These are phyloP conservation scores for Cercospora nicotianae DNA, from an alignment of 2,329 filamentous ascomycete genomes.

Conservation along the genomic window DNA sequence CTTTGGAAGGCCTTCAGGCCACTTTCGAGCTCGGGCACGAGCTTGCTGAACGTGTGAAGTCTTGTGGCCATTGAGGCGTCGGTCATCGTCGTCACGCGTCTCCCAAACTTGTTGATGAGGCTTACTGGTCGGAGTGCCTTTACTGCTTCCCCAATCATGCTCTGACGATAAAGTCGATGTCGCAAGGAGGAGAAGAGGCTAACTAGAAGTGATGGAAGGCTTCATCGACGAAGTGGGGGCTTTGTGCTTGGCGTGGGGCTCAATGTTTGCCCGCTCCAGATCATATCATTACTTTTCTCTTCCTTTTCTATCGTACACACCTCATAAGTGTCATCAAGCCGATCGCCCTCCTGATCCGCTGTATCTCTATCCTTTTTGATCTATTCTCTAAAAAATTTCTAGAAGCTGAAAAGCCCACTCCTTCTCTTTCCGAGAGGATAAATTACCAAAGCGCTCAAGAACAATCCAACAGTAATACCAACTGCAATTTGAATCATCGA, in stretches of 20 bases:
- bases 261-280: background rate
- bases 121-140: background rate
- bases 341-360: constrained; percentile 1
- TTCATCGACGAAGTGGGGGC: background rate
- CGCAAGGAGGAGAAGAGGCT: background rate
- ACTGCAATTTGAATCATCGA: constrained; percentile 52
- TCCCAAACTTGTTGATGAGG: background rate
- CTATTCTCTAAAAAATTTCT: constrained; percentile 3
- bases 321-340: constrained; percentile 3
- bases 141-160: background rate
- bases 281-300: background rate
- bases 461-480: constrained; percentile 52
- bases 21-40: constrained; percentile 37
- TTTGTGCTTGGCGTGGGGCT: constrained; percentile 6
- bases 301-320: constrained; percentile 2
- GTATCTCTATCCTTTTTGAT: background rate
- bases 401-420: constrained; percentile 45
- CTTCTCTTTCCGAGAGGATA: constrained; percentile 52
- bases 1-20: constrained; percentile 47
- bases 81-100: constrained; percentile 6
- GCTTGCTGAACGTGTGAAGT: constrained; percentile 16
- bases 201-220: background rate
- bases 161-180: background rate
- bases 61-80: constrained; percentile 18
- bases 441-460: constrained; percentile 49